phyloP scores from a whole-genome alignment of 2,329 filamentous ascomycete genomes.

The Sphaerostilbella broomeana region DNA sequence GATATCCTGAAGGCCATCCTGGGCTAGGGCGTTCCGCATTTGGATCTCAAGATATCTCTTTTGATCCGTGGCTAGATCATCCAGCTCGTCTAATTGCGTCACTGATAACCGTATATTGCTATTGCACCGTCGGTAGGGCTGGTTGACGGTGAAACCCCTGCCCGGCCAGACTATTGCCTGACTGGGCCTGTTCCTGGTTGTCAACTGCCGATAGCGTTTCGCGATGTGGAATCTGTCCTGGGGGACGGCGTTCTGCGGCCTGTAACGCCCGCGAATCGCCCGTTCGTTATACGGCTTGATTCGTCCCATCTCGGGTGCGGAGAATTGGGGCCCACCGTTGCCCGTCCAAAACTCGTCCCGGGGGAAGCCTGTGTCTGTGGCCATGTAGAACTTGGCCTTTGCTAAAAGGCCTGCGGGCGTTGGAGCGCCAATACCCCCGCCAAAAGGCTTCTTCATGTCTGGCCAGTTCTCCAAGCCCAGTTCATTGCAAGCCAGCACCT shows the following conservation, averaged over 20 bases:
- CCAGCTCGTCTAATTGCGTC: neutral
- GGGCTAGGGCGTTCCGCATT: neutral
- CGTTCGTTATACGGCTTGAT: no score
- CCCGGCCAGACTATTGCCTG: neutral
- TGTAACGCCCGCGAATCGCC: no score
- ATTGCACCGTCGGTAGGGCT: neutral
- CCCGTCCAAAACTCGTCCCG: slow-evolving; percentile 10
- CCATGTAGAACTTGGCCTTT: no score
- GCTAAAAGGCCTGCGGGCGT: no score
- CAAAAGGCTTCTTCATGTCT: slow-evolving; percentile 9
- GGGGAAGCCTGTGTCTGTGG: neutral
- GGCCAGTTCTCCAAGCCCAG: slow-evolving; percentile 11
- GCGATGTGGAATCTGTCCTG: no score
- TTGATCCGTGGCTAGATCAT: neutral
- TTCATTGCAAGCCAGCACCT: slow-evolving; percentile 16
- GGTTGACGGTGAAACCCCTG: neutral
- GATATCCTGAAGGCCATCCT: neutral
- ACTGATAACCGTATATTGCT: neutral
- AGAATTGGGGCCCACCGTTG: slow-evolving; percentile 14
- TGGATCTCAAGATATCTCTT: neutral
- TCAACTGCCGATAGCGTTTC: no score
- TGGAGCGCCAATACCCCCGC: no score
- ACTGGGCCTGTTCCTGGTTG: no score
- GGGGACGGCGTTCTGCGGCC: no score
- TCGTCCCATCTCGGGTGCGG: no score